Evolutionary conservation across 371 early-diverging fungal genomes (phyloP).

Genomic region (Sporodiniella umbellata): DNA sequence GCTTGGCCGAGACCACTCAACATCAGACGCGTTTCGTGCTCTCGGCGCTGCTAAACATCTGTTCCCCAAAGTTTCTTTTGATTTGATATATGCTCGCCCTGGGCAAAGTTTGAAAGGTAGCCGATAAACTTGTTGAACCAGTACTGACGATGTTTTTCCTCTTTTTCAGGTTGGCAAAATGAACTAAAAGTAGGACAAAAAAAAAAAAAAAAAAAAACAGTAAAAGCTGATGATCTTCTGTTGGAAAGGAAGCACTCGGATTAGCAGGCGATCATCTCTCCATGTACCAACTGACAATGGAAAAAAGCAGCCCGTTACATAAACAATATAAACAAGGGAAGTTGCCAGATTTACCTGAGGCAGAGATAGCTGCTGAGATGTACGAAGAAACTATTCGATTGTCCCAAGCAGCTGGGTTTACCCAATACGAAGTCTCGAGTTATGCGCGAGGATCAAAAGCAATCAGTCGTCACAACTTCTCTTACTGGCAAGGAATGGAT

Average conservation of each 20-base stretch:
- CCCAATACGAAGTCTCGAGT: constrained; percentile 87
- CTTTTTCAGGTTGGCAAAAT: constrained; percentile 48
- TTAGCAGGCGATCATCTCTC: constrained; percentile 70
- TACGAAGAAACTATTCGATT: constrained; percentile 63
- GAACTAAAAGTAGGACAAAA: constrained; percentile 71
- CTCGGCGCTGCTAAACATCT: constrained; percentile 51
- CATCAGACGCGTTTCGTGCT: constrained; percentile 53
- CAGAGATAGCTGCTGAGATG: constrained; percentile 69
- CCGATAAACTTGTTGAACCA: neutral
- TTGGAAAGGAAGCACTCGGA: constrained; percentile 44
- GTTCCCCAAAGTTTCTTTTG: constrained; percentile 70
- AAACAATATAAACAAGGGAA: constrained; percentile 42
- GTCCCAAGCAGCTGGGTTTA: constrained; percentile 49
- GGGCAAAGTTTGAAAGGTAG: constrained; percentile 57
- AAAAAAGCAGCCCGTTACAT: constrained; percentile 80
- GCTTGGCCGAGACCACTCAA: constrained; percentile 68
- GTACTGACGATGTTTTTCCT: neutral
- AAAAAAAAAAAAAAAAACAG: neutral
- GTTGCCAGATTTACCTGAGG: constrained; percentile 37
- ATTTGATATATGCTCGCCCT: constrained; percentile 84
- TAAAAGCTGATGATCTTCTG: too few relatives aligned
- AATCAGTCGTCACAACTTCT: constrained; percentile 73
- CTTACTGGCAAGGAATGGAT: constrained; percentile 83
- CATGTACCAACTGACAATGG: constrained; percentile 82
- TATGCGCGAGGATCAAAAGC: constrained; percentile 48